phyloP scores from a whole-genome alignment of 2,329 filamentous ascomycete species.

The Alternaria sp. region DNA sequence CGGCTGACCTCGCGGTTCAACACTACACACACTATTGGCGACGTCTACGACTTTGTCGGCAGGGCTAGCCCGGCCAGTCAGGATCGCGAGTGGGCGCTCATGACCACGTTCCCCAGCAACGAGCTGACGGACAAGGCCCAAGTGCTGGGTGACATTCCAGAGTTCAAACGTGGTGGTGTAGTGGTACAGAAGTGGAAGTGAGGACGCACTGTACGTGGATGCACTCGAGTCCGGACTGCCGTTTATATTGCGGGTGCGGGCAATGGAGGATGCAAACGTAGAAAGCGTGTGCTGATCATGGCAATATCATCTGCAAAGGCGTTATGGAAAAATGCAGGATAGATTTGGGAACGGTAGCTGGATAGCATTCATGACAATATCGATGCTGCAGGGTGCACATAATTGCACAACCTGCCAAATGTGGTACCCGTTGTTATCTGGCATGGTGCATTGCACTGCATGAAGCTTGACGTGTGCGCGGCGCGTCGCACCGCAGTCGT shows the following conservation, averaged over 20 bases:
- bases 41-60: slow-evolving; percentile 77
- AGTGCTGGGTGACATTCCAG: slow-evolving; percentile 55
- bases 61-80: slow-evolving; percentile 66
- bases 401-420: slow-evolving; percentile 3
- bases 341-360: not conserved
- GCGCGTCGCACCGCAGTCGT: slow-evolving; percentile 5
- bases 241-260: not conserved
- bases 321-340: slow-evolving; percentile 4
- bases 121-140: slow-evolving; percentile 72
- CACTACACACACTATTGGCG: slow-evolving; percentile 75
- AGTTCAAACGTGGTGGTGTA: slow-evolving; percentile 61
- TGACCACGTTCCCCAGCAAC: slow-evolving; percentile 84
- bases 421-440: not conserved
- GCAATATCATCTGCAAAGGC: not conserved
- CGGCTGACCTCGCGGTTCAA: slow-evolving; percentile 83
- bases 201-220: not conserved
- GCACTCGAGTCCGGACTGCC: not conserved
- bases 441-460: slow-evolving; percentile 10
- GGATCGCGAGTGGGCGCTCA: slow-evolving; percentile 72
- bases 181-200: slow-evolving; percentile 63
- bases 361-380: slow-evolving; percentile 1
- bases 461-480: not conserved
- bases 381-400: slow-evolving; percentile 7
- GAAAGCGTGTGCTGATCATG: not conserved
- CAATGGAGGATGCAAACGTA: not conserved